phyloP scores from a whole-genome alignment of 2,329 filamentous ascomycete genomes.

The Cytospora piceicola region DNA sequence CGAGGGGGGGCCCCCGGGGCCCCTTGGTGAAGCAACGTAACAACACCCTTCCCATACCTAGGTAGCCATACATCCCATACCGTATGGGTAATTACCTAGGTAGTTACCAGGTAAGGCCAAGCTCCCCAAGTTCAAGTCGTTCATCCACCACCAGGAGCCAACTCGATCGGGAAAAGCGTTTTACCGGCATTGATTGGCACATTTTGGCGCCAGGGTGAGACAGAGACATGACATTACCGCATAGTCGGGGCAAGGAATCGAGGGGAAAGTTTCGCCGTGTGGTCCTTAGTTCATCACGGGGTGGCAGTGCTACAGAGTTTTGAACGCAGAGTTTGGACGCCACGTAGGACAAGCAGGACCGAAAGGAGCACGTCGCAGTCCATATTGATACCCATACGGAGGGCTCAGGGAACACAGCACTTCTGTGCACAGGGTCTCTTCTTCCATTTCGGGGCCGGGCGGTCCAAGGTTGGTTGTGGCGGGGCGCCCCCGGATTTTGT shows the following conservation, averaged over 20 bases:
- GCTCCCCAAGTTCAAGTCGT: background rate
- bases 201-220: conserved; percentile 7
- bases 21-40: conserved; percentile 1
- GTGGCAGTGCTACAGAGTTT: conserved; percentile 18
- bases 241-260: conserved; percentile 1
- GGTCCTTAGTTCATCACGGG: conserved; percentile 14
- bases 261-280: background rate
- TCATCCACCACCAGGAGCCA: background rate
- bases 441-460: conserved; percentile 17
- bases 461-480: conserved; percentile 8
- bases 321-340: conserved; percentile 18
- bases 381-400: background rate
- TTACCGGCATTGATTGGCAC: conserved; percentile 18
- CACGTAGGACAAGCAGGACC: conserved; percentile 13
- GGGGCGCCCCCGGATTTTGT: conserved; percentile 22
- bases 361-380: background rate
- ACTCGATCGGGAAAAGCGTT: background rate
- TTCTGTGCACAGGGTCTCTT: background rate
- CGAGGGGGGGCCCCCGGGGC: too few relatives aligned
- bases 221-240: conserved; percentile 11
- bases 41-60: background rate
- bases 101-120: background rate
- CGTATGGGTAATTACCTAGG: background rate
- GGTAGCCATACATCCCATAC: too few relatives aligned
- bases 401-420: background rate